phyloP scores from a whole-genome alignment of 441 rosid genomes.

The Corymbia calophylla region DNA sequence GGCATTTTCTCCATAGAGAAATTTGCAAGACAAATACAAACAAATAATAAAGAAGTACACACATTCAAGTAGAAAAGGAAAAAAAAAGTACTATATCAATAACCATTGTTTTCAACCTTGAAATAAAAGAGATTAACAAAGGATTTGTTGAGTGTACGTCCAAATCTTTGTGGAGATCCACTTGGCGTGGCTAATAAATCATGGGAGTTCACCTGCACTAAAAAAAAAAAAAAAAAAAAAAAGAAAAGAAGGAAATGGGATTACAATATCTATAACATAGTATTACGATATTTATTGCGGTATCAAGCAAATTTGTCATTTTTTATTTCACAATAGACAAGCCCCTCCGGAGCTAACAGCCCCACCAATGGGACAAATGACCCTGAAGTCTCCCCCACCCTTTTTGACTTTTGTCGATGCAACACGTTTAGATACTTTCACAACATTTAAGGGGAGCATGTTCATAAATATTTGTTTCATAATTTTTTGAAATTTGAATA shows the following conservation, averaged over 20 bases:
- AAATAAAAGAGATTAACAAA: neutral
- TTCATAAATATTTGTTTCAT: neutral
- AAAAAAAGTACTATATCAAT: neutral
- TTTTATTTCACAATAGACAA: too few relatives aligned
- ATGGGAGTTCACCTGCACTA: neutral
- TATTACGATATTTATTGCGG: neutral
- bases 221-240: neutral
- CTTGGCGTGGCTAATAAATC: neutral
- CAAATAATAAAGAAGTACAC: neutral
- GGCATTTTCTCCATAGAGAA: neutral
- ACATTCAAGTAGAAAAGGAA: neutral
- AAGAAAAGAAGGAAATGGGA: neutral
- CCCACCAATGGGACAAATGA: neutral
- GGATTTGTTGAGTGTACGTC: neutral
- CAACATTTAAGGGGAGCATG: neutral
- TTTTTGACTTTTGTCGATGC: neutral
- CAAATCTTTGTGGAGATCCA: neutral
- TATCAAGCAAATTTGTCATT: neutral
- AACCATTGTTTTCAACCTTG: neutral
- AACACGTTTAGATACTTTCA: neutral
- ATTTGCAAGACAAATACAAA: neutral
- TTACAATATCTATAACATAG: neutral
- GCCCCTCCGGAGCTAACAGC: too few relatives aligned
- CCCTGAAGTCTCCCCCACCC: neutral
- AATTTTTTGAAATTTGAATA: neutral